These are phyloP conservation scores for Colletotrichum gloeosporioides DNA, from an alignment of 2,329 filamentous ascomycete species.

Conservation along the genomic window DNA sequence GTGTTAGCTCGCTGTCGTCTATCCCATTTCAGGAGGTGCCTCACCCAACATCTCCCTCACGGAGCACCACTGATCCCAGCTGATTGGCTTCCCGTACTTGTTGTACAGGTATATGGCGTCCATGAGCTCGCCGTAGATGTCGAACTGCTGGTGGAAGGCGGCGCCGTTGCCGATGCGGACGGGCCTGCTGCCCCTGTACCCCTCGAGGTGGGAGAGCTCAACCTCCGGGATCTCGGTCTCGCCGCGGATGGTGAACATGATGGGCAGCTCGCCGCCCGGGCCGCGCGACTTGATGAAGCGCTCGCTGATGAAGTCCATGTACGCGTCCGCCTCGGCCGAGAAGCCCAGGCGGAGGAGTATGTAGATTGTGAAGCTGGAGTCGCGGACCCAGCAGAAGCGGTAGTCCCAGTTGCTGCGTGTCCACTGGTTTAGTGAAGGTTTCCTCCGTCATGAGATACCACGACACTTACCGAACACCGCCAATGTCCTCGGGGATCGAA, in stretches of 20 bases:
- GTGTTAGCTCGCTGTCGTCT: neutral
- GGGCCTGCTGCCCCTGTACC: constrained; percentile 73
- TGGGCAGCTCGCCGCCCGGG: constrained; percentile 68
- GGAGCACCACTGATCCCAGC: constrained; percentile 78
- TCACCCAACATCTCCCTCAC: constrained; percentile 69
- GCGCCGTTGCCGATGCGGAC: constrained; percentile 81
- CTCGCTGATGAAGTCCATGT: constrained; percentile 79
- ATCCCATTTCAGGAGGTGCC: neutral
- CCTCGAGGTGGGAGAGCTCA: constrained; percentile 73
- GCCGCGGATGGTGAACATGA: constrained; percentile 83
- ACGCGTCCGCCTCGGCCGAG: constrained; percentile 76
- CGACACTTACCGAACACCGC: constrained; percentile 55
- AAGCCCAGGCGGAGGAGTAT: constrained; percentile 80
- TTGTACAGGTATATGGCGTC: constrained; percentile 81
- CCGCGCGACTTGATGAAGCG: constrained; percentile 68
- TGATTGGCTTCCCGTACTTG: constrained; percentile 78
- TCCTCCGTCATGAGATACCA: rapidly evolving
- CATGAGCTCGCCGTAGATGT: constrained; percentile 82
- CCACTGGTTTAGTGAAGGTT: neutral
- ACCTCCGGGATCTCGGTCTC: constrained; percentile 76
- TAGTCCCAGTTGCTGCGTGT: constrained; percentile 69
- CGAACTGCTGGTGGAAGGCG: constrained; percentile 77
- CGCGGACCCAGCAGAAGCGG: constrained; percentile 79
- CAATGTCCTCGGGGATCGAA: constrained; percentile 76
- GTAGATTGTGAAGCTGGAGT: constrained; percentile 80